Conservation (phyloP, 352 stramenopile species). For the Globisporangium ultimum region DNA sequence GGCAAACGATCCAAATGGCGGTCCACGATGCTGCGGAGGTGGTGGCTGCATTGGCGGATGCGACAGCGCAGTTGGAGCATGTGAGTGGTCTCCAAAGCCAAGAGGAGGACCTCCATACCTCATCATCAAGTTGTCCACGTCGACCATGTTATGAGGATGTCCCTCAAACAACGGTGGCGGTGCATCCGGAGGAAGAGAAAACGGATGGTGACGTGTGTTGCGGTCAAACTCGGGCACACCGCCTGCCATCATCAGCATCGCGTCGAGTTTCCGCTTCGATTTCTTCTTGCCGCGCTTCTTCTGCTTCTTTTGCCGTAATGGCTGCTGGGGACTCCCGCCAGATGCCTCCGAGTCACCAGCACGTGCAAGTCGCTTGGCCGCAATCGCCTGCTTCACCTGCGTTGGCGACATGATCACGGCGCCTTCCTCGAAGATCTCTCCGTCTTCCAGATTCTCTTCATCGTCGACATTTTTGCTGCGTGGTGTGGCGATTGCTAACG, state of each 20-base stretch:
- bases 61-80: background rate
- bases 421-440: constrained; percentile 74
- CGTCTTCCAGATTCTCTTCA: constrained; percentile 52
- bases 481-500: background rate
- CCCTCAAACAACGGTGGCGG: background rate
- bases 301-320: constrained; percentile 40
- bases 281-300: constrained; percentile 83
- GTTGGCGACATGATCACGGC: constrained; percentile 26
- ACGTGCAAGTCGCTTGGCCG: constrained; percentile 20
- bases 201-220: constrained; percentile 26
- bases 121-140: background rate
- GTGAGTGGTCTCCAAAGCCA: background rate
- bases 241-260: constrained; percentile 35
- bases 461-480: constrained; percentile 4
- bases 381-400: constrained; percentile 39
- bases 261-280: constrained; percentile 63
- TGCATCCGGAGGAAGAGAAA: constrained; percentile 8
- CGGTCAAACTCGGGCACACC: constrained; percentile 26
- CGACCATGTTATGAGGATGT: background rate
- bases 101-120: constrained; percentile 12
- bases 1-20: constrained; percentile 20
- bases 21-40: background rate
- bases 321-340: background rate
- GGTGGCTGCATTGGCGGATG: background rate
- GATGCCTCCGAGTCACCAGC: constrained; percentile 10